Percentiles rank a stretch among this genome's conserved stretches.
These are phyloP conservation scores for Vanrija humicola DNA, from an alignment of 1,284 basidiomycete species.

Conservation along the genomic window DNA sequence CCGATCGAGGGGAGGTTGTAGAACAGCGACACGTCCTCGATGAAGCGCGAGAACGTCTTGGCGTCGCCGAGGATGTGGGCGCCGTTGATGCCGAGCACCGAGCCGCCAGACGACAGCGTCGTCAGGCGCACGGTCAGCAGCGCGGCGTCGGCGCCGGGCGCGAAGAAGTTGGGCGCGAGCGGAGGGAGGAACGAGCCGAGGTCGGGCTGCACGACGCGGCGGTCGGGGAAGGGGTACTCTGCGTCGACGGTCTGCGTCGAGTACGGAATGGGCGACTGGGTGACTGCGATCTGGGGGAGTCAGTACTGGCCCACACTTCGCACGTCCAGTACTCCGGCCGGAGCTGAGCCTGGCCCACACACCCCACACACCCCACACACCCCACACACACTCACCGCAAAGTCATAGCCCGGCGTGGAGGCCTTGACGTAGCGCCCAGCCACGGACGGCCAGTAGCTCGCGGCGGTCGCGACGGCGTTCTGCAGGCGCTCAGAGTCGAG, in stretches of 20 bases:
- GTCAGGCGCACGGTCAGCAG: slow-evolving; percentile 22
- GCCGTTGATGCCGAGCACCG: slow-evolving; percentile 25
- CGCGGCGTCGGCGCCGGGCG: slow-evolving; percentile 16
- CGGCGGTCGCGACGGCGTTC: slow-evolving; percentile 16
- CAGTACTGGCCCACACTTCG: no score
- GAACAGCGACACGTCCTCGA: slow-evolving; percentile 21
- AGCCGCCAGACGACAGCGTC: slow-evolving; percentile 9
- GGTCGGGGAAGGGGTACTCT: slow-evolving; percentile 11
- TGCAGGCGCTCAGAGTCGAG: slow-evolving; percentile 20
- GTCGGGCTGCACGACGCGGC: slow-evolving; percentile 18
- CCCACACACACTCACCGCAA: slow-evolving; percentile 18
- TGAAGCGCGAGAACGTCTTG: slow-evolving; percentile 15
- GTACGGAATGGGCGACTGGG: slow-evolving; percentile 27
- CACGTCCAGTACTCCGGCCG: not conserved
- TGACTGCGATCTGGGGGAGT: slow-evolving; percentile 18
- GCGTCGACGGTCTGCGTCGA: slow-evolving; percentile 16
- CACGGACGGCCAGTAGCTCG: slow-evolving; percentile 21
- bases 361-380: not conserved
- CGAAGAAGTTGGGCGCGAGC: slow-evolving; percentile 11
- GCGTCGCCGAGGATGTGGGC: slow-evolving; percentile 27
- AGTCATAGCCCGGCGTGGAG: slow-evolving; percentile 8
- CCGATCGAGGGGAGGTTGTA: slow-evolving; percentile 19
- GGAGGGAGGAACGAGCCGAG: slow-evolving; percentile 17
- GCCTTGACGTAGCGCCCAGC: slow-evolving; percentile 21
- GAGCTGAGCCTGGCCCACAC: not conserved